Evolutionary conservation across 2,329 filamentous ascomycete genomes (phyloP), one percentile per base, ranked within the genome.

Genomic region (Venturia pyrina): DNA sequence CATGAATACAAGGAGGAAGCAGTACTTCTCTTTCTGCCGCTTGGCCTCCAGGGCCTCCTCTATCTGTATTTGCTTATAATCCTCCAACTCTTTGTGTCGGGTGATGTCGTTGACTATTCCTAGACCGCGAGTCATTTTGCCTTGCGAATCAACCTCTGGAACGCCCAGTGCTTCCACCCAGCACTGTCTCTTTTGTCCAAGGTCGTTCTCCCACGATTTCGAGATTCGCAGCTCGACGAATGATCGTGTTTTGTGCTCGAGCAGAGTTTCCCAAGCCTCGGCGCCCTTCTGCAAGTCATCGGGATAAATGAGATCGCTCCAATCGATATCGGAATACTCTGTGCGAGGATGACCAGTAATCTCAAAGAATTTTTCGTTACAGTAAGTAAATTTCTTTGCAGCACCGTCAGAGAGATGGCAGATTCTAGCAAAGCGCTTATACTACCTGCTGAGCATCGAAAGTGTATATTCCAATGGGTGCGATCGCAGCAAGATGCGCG

Each of bases 41-140:
- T 66, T 66, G 10, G 64, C 64, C 48, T 66, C 59, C 4, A 66
- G 13, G 13, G 64, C 64, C 24, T 66, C 64, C 59, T 66, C 64
- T 32, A 61, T 32, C 15, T 50, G 48, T 1, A 2, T 46, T 17
- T 28, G 46, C 32, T 65, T 50, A 1, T 43, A 44, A 43, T 72
- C 70, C 66, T 72, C 70, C 2, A 70, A 68, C 41, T 70, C 71
- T 56, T 75, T 75, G 34, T 74, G 73, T 10, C 68, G 72, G 65
- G 70, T 72, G 56, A 75, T 73, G 44, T 75, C 73, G 19, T 73
- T 71, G 5, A 70, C 73, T 43, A 72, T 74, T 2, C 73, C 73
- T 37, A 72, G 70, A 63, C 75, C 70, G 48, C 70, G 70, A 24
- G 73, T 68, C 7, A 74, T 46, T 7, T 46, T 57, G 21, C 65